Evolutionary conservation across 2,329 filamentous ascomycete genomes (phyloP).

Genomic region (Macrophomina tecta): DNA sequence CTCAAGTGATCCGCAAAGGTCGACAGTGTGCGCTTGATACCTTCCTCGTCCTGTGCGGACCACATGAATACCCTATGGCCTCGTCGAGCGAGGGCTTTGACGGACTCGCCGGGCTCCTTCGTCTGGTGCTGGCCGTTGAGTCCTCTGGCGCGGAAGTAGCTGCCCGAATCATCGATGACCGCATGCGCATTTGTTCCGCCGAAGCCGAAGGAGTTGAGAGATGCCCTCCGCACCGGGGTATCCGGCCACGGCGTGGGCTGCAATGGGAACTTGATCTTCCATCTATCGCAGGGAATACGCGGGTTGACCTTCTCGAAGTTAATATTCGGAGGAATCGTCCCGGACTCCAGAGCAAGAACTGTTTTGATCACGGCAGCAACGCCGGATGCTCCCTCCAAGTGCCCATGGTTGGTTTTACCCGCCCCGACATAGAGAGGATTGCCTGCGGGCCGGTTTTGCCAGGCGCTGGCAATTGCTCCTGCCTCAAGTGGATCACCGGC

Average conservation of each 20-base stretch:
- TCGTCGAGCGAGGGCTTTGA: neutral
- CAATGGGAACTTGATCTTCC: constrained; percentile 26
- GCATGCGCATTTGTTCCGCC: constrained; percentile 31
- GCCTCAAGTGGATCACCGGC: constrained; percentile 51
- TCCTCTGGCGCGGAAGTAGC: constrained; percentile 29
- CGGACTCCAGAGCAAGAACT: constrained; percentile 44
- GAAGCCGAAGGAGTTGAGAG: constrained; percentile 31
- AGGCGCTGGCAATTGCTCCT: constrained; percentile 32
- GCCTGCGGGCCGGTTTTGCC: constrained; percentile 20
- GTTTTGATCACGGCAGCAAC: constrained; percentile 43
- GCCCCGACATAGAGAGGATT: constrained; percentile 29
- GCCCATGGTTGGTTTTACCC: constrained; percentile 45
- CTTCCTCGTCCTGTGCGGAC: constrained; percentile 27
- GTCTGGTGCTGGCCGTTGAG: neutral
- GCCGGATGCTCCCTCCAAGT: constrained; percentile 43
- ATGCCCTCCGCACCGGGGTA: constrained; percentile 23
- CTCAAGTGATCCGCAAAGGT: constrained; percentile 17
- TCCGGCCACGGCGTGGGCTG: constrained; percentile 29
- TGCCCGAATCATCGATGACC: constrained; percentile 25
- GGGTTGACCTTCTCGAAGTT: constrained; percentile 40
- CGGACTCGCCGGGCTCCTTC: neutral
- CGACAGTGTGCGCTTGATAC: constrained; percentile 15
- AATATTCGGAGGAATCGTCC: constrained; percentile 40
- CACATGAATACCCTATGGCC: constrained; percentile 26
- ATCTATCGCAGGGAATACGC: constrained; percentile 32